Base-by-base conservation (phyloP, 1,284 basidiomycete species). In the Coniferiporia sulphurascens region DNA sequence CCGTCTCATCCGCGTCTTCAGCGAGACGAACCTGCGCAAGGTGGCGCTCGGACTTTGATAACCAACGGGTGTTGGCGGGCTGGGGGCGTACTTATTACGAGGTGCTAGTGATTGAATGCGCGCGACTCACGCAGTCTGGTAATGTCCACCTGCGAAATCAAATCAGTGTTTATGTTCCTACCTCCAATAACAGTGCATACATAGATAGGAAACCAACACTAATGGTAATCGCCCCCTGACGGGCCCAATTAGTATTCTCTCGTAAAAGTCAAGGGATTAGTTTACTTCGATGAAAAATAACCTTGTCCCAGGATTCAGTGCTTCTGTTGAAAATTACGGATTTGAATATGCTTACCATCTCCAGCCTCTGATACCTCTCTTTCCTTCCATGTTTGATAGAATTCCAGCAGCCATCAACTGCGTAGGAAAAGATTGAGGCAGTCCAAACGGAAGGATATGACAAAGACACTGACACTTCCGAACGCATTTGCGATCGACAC, bases 1-100 rank as follows among this genome's bases (percentile, higher is more conserved):
- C 73, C n/a, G 71, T 67, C 58, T 73, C 73, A 1, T 74, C 76
- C 3, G 70, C 73, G 56, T 79, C 78, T 61, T 80, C 78, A 3
- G 73, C 66, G 54, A 80, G 69, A 15, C 78, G 73, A 0, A 73
- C 71, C 57, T 77, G 74, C 10, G 79, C 78, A 4, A 80, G 69
- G 19, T 71, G 67, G 4, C 70, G 69, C 65, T 80, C 74, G 27
- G 70, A 71, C 1, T 66, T 67, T 5, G 73, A 68, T 66, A 81
- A 75, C 58, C 78, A 76, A 13, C 71, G 67, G 9, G 78, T 76
- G 66, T 78, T 79, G 48, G 59, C 19, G 3, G 65, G 65, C 63
- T 66, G 48, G 3, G 27, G 5, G 5, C 3, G 5, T 27, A 27
- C 27, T 27, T 5, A 3, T 2, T 27, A 27, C 27, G 5, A 27